Conservation (phyloP, 2,329 filamentous ascomycete genomes). For the Trichophyton mentagrophytes region DNA sequence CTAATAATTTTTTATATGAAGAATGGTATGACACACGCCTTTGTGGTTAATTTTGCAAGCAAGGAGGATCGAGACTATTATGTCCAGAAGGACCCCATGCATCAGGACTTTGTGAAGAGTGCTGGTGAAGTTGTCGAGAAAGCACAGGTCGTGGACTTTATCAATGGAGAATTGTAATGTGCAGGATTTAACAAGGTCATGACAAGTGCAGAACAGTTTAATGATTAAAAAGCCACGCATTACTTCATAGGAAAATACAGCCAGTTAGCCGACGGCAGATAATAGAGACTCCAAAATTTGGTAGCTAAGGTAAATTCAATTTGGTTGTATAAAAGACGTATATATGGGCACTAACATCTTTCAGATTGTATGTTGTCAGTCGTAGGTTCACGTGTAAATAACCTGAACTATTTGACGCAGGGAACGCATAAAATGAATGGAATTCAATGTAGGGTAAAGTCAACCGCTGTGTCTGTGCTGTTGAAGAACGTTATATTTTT, state of each 20-base stretch:
- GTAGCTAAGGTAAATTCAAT: not conserved
- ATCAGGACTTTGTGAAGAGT: constrained; percentile 46
- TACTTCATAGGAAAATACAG: no score
- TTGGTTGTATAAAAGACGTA: not conserved
- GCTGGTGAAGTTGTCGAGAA: constrained; percentile 23
- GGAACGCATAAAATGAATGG: not conserved
- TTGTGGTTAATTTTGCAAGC: constrained; percentile 54
- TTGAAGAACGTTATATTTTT: not conserved
- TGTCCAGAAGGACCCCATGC: constrained; percentile 49
- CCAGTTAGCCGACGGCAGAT: no score
- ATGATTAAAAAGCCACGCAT: no score
- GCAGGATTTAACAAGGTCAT: not conserved
- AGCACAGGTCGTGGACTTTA: constrained; percentile 27
- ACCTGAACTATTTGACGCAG: not conserved
- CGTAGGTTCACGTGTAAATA: not conserved
- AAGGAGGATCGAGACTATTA: constrained; percentile 57
- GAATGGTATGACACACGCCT: constrained; percentile 56
- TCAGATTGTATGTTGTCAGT: not conserved
- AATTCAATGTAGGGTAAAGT: not conserved
- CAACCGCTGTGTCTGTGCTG: not conserved
- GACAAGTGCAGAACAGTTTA: no score
- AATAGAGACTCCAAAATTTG: no score
- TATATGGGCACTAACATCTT: not conserved
- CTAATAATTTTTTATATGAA: constrained; percentile 16
- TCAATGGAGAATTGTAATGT: constrained; percentile 16